Evolutionary conservation across 2,329 filamentous ascomycete genomes (phyloP).

Genomic region (Colletotrichum ledebouriae): DNA sequence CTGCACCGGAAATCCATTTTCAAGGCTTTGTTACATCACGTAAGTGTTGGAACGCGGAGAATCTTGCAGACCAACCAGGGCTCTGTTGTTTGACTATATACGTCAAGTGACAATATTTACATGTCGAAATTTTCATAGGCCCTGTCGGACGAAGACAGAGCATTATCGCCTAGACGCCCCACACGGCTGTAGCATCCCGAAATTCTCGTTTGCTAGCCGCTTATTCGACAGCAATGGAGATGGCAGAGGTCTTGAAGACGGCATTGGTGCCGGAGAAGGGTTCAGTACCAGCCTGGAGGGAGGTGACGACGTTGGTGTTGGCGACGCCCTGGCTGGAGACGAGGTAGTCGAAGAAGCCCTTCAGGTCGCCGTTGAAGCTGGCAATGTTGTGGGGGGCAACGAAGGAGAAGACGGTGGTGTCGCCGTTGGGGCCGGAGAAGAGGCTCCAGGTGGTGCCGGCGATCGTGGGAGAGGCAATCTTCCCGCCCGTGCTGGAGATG

Average conservation of each 20-base stretch:
- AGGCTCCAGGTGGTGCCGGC: slow-evolving; percentile 66
- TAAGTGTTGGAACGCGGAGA: background rate
- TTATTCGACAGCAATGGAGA: slow-evolving; percentile 35
- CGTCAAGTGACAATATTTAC: slow-evolving; percentile 14
- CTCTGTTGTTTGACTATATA: slow-evolving; percentile 11
- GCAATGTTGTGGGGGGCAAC: slow-evolving; percentile 54
- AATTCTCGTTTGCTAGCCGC: too few species aligned
- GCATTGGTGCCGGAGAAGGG: slow-evolving; percentile 63
- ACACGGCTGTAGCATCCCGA: background rate
- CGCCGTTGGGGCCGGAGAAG: slow-evolving; percentile 68
- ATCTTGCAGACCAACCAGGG: slow-evolving; percentile 13
- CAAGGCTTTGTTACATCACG: too few species aligned
- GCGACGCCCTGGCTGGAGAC: slow-evolving; percentile 59
- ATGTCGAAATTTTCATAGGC: background rate
- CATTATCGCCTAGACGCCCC: too few species aligned
- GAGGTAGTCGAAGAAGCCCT: slow-evolving; percentile 68
- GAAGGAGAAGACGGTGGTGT: slow-evolving; percentile 71
- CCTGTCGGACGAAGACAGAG: background rate
- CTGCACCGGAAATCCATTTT: too few species aligned
- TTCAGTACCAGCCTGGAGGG: slow-evolving; percentile 68
- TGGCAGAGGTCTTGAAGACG: slow-evolving; percentile 43
- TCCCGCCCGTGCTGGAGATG: slow-evolving; percentile 59
- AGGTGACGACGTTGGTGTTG: slow-evolving; percentile 65
- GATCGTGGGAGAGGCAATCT: slow-evolving; percentile 67
- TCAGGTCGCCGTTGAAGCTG: slow-evolving; percentile 67